Base-by-base conservation (phyloP, 83 land plant species). In the Larix sibirica region DNA sequence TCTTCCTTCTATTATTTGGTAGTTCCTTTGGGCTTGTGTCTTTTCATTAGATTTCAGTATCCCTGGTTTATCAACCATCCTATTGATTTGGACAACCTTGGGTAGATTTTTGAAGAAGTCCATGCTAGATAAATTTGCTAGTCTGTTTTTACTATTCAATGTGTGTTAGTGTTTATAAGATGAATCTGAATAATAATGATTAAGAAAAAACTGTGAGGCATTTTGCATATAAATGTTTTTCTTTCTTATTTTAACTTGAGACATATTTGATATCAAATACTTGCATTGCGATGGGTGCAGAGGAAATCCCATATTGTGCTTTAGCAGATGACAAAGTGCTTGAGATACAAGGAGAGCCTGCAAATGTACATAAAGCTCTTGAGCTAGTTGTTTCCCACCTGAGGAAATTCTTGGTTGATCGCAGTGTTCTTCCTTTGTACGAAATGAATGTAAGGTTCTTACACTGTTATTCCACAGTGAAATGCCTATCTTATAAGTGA, bases 261-360 rank as follows among this genome's bases (percentile, higher is more conserved):
- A 23, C 23, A 47, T 4, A 47, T 42, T 44, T 74, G 77, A 74
- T 42, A 23, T 12, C 12, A 28, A 13, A 47, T 74, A 50, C 16
- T 10, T 47, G 14, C 16, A 13, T 21, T 0, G 28, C 4, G n/a
- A 21, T 74, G 59, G 77, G 54, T 79, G 85, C 89, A 88, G 90
- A 88, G 73, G 90, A 88, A 63, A 79, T 88, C 26, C 90, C 90
- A 20, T 65, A 83, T 44, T 88, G 90, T 88, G 90, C 90, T 16
- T 74, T 88, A 83, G 77, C 82, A 54, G 90, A 88, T 83, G 90
- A 88, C 54, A 88, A 90, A 80, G 85, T 88, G 26, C 90, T 88
- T 85, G 90, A 88, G 70, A 83, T 88, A n/a, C 89, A 88, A 62
- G 90, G 90, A 23, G 90, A 88, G 64, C 66, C 89, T 18, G 70